A percentile compares a stretch with the other conserved stretches of the same genome.
Evolutionary conservation across 306 rosid genomes (phyloP).

Genomic region (Inga leiocalycina): DNA sequence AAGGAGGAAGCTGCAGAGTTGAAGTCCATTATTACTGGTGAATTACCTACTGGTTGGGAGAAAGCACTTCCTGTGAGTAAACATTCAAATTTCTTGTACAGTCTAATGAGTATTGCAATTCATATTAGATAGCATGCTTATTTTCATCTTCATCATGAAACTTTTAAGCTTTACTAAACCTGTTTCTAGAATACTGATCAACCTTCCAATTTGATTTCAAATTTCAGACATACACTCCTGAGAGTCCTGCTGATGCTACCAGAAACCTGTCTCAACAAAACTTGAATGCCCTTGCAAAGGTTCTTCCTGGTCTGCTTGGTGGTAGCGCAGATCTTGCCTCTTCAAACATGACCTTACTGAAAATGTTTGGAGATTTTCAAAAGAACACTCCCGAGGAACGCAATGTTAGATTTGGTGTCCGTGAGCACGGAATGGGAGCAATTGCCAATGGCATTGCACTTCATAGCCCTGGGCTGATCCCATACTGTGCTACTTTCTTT

Average conservation of each 20-base stretch:
- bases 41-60: constrained; percentile 93
- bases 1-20: constrained; percentile 83
- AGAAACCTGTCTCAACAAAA: constrained; percentile 83
- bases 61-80: constrained; percentile 92
- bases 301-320: constrained; percentile 92
- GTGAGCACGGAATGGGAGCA: constrained; percentile 99
- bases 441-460: constrained; percentile 86
- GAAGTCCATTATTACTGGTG: constrained; percentile 66
- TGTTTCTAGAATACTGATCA: constrained; percentile 29
- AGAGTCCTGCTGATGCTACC: constrained; percentile 91
- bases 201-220: constrained; percentile 21
- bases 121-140: neutral
- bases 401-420: constrained; percentile 92
- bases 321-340: constrained; percentile 99
- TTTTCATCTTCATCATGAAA: constrained; percentile 5
- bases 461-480: constrained; percentile 92
- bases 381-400: constrained; percentile 96
- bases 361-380: constrained; percentile 88
- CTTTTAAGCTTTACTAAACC: constrained; percentile 6
- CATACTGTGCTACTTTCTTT: constrained; percentile 98
- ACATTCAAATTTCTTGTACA: constrained; percentile 20
- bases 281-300: constrained; percentile 85
- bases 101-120: neutral
- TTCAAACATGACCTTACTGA: constrained; percentile 95
- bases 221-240: constrained; percentile 89